These are phyloP conservation scores for Lodderomyces elongisporus DNA, from an alignment of 1,139 yeast species.

Conservation along the genomic window DNA sequence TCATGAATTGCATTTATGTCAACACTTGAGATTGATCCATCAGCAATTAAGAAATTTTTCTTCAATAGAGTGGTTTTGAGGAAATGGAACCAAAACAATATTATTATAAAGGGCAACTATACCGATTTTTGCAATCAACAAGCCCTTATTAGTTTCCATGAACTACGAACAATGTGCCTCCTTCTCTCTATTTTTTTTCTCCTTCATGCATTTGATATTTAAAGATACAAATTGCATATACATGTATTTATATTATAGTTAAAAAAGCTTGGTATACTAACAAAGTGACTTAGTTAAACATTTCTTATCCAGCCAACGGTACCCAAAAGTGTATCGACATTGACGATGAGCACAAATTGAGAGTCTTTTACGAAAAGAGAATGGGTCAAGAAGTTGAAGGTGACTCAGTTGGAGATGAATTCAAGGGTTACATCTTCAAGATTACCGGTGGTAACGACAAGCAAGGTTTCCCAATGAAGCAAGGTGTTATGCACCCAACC, in stretches of 20 bases:
- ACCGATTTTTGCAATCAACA: no score
- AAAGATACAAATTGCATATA: no score
- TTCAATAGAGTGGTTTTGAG: no score
- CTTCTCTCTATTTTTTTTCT: no score
- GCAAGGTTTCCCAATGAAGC: constrained; percentile 99
- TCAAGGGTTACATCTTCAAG: constrained; percentile 98
- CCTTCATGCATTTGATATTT: no score
- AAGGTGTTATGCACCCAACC: constrained; percentile 99
- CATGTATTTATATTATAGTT: background rate
- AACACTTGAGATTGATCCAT: no score
- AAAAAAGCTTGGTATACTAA: background rate
- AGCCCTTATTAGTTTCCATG: no score
- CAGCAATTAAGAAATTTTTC: no score
- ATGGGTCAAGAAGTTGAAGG: constrained; percentile 99
- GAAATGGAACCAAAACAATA: no score
- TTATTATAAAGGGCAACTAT: no score
- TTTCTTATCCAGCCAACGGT: constrained; percentile 99
- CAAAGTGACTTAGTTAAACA: constrained; percentile 65
- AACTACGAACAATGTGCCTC: no score
- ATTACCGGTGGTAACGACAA: constrained; percentile 99
- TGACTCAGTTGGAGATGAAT: constrained; percentile 96
- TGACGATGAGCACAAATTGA: constrained; percentile 98
- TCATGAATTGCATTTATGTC: no score
- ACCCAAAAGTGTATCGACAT: constrained; percentile 96
- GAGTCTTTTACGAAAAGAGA: constrained; percentile 98